phyloP scores from a whole-genome alignment of 2,329 filamentous ascomycete genomes.

The Alternaria sp. region DNA sequence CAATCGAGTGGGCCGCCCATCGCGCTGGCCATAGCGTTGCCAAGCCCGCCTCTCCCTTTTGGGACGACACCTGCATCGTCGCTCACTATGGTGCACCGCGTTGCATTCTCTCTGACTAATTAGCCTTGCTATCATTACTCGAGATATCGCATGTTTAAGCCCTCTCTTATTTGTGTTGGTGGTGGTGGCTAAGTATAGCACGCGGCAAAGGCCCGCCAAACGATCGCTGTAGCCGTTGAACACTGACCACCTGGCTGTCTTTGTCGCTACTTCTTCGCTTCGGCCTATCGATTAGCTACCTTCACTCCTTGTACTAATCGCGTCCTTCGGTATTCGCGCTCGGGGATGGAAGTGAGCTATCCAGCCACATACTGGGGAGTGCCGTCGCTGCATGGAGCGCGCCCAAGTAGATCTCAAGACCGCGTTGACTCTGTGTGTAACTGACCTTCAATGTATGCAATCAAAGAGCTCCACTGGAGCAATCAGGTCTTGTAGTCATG shows the following conservation, averaged over 20 bases:
- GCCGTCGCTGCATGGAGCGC: neutral
- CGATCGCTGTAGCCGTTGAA: conserved; percentile 15
- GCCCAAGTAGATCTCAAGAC: neutral
- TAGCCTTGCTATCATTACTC: neutral
- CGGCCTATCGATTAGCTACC: conserved; percentile 3
- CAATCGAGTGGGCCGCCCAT: conserved; percentile 23
- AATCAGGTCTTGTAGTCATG: neutral
- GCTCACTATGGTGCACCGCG: neutral
- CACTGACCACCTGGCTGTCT: conserved; percentile 16
- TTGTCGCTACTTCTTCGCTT: conserved; percentile 11
- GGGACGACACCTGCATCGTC: conserved; percentile 1
- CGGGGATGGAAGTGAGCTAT: neutral
- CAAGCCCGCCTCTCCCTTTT: conserved; percentile 12
- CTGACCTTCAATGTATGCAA: neutral
- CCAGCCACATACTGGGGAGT: neutral
- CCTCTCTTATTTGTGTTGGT: neutral
- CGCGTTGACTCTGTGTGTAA: neutral
- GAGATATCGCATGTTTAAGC: neutral
- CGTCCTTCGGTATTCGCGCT: neutral
- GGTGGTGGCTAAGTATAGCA: neutral
- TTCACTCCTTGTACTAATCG: neutral
- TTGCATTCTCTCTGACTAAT: neutral
- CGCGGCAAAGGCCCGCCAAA: neutral
- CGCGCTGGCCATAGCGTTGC: conserved; percentile 24
- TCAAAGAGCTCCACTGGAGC: neutral